These are phyloP conservation scores for Plasmodium billcollinsi DNA, from an alignment of 169 alveolate species.

Conservation along the genomic window DNA sequence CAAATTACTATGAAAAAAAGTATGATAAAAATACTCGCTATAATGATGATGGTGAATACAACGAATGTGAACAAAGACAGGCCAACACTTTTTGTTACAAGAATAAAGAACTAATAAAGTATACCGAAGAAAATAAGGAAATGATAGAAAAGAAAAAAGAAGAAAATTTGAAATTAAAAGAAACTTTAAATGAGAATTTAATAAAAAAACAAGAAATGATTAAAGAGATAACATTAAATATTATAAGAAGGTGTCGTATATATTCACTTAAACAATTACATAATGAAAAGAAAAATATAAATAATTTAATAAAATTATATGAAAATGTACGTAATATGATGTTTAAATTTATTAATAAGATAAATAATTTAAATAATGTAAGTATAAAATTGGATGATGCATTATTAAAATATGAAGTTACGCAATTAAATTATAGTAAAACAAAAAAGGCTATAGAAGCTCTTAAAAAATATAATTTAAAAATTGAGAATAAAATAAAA, in stretches of 20 bases:
- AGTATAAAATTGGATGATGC: conserved; percentile 53
- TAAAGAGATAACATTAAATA: conserved; percentile 25
- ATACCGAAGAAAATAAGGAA: not conserved
- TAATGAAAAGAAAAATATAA: conserved; percentile 21
- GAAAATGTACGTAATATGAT: conserved; percentile 36
- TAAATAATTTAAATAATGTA: conserved; percentile 38
- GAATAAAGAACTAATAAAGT: too few species aligned
- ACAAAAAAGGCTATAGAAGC: conserved; percentile 74
- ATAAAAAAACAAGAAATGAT: conserved; percentile 49
- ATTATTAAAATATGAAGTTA: conserved; percentile 35
- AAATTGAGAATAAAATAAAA: conserved; percentile 24
- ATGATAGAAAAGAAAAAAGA: not conserved
- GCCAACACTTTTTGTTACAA: too few species aligned
- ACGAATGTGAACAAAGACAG: too few species aligned
- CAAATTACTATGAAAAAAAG: too few species aligned
- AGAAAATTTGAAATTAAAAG: conserved; percentile 15
- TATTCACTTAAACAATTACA: conserved; percentile 28
- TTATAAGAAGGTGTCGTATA: conserved; percentile 43
- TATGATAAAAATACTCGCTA: not conserved
- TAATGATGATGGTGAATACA: not conserved
- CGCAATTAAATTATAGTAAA: conserved; percentile 34
- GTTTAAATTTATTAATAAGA: conserved; percentile 39
- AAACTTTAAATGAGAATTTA: conserved; percentile 31
- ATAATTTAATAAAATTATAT: conserved; percentile 29
- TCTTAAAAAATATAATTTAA: conserved; percentile 26